Base-by-base conservation (phyloP, 1,139 yeast species). In the Candida sojae region DNA sequence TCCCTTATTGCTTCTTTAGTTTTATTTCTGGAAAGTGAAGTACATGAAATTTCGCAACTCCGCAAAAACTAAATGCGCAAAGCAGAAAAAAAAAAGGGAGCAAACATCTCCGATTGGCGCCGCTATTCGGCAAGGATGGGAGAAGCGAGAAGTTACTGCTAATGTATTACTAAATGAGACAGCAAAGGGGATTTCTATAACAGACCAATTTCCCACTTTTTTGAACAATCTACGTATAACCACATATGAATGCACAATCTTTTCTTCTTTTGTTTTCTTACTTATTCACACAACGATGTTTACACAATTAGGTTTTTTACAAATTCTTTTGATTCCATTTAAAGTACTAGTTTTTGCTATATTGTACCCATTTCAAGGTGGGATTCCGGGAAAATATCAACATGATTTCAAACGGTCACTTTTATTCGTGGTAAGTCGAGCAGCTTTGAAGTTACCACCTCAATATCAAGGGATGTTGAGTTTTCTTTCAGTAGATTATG, bases 351-450 rank as follows among this genome's bases (percentile, higher is more conserved):
- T 34, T 4, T 41, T 41, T 17, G 17, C 36, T 8, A 41, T 41
- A 21, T 11, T 31, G 25, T 41, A 33, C 13, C 44, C 44, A 5
- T 33, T 41, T 11, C 28, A n/a, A 10, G 38, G 38, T 21, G 44
- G 44, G 4, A 28, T 41, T 33, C 33, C 44, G 5, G 44, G 44
- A 6, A 41, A 41, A 26, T 41, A 41, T 13, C 23, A 33, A 17
- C 23, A 41, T 26, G 38, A 41, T 41, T 41, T 33, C 36, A 33
- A 33, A 11, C 26, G 38, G 23, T 41, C 44, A 3, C 25, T 41
- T 6, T 12, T 41, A 6, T 13, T 41, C 4, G 23, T 12, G 5
- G 8, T 41, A 9, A 12, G 30, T 34, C 38, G 44, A 13, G 23
- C 26, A 6, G 38, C 38, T 8, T 34, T 33, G 26, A 26, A 31